Evolutionary conservation across 2,329 filamentous ascomycete species (phyloP), one percentile per base, ranked within the genome.

Genomic region (Emmonsia crescens): DNA sequence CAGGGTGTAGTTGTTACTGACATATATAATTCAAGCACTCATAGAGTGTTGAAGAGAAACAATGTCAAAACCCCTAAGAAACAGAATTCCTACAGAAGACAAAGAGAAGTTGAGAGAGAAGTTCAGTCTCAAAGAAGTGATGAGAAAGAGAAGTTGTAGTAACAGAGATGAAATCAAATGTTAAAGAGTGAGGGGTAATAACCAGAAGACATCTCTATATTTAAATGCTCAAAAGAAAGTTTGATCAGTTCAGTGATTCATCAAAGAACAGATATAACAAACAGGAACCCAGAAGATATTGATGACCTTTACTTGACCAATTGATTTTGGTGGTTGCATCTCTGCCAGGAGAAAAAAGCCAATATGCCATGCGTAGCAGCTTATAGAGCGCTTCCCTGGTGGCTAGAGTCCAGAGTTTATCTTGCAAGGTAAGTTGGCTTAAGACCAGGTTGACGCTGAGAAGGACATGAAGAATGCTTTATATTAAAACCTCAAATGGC

Each of bases 401-500:
- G 5, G 42, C 5, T 10, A 21, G n/a, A 21, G 6, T 44, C 9
- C n/a, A n/a, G n/a, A 24, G 12, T 49, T 24, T 6, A 29, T 4
- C 24, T 29, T 49, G 3, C 24, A 16, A 10, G 10, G 6, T 49
- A 27, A 24, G 46, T 29, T 24, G 12, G 12, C 12, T 40, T 14
- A 24, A 29, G 19, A 38, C 31, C 3, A 14, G 2, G 14, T 21
- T 21, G n/a, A 16, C 2, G 12, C 12, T 19, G 33, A 55, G n/a
- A 55, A 55, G 9, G 27, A 52, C 16, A n/a, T 19, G 16, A 24
- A 21, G 12, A 44, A 58, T 58, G 9, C 1, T 33, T 46, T 48
- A 48, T 48, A 58, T 33, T 58, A 58, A n/a, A n/a, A 48, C 56
- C 40, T 58, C 40, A 46, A 21, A 44, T 31, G 56, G 56, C 38